A percentile compares a stretch with the other conserved stretches of the same genome.
Conservation (phyloP, 2,329 filamentous ascomycete species). For the Diaporthe ilicicola region DNA sequence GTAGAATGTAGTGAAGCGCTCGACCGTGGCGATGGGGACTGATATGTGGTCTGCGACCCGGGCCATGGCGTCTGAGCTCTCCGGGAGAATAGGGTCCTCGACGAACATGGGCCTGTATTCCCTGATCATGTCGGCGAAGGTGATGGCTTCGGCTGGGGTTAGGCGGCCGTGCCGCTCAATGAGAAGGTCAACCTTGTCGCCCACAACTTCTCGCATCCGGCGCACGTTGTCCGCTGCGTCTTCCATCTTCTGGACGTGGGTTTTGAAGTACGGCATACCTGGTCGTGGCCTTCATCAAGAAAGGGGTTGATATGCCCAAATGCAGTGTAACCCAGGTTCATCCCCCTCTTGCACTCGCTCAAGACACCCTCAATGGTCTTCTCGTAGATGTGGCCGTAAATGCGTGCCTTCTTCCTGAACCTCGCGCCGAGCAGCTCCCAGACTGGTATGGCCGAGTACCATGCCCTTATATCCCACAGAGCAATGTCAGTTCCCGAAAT, state of each 20-base stretch:
- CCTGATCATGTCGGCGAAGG: not conserved
- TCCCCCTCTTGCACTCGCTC: not conserved
- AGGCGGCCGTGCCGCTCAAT: conserved; percentile 1
- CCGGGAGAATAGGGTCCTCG: not conserved
- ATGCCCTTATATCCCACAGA: conserved; percentile 2
- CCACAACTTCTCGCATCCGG: not conserved
- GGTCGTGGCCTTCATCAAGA: not conserved
- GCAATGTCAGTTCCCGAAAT: conserved; percentile 1
- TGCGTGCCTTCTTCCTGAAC: not conserved
- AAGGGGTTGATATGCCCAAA: not conserved
- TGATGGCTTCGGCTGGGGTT: not conserved
- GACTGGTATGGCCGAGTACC: not conserved
- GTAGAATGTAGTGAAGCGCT: conserved; percentile 7
- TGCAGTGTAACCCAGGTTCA: not conserved
- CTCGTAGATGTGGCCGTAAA: conserved; percentile 1
- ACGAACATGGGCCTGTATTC: conserved; percentile 5
- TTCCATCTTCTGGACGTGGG: conserved; percentile 4
- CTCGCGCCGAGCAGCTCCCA: not conserved
- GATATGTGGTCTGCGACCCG: not conserved
- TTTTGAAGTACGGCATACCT: conserved; percentile 9
- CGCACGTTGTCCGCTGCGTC: conserved; percentile 3
- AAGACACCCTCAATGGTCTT: conserved; percentile 3
- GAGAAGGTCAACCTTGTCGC: conserved; percentile 4
- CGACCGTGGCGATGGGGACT: not conserved
- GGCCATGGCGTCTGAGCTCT: not conserved